Evolutionary conservation across 2,329 filamentous ascomycete genomes (phyloP).

Genomic region (Ceratocystis harringtonii): DNA sequence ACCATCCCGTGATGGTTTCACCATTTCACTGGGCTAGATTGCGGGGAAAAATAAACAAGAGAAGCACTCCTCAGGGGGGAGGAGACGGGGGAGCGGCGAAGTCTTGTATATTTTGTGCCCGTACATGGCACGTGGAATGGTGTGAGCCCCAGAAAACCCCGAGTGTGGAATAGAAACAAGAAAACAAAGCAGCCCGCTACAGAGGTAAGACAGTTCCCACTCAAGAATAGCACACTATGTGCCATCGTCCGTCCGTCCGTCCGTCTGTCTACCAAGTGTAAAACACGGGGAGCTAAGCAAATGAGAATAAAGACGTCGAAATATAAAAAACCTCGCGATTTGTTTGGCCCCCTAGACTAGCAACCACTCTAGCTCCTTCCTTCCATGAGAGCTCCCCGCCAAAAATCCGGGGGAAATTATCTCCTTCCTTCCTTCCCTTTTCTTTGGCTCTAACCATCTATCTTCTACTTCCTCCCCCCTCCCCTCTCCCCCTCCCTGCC

Average conservation of each 20-base stretch:
- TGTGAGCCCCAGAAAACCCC: too few species aligned
- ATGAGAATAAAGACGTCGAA: not conserved
- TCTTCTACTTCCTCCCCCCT: not conserved
- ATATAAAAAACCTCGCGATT: not conserved
- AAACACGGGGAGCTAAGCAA: not conserved
- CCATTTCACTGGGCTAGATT: not conserved
- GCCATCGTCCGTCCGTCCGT: not conserved
- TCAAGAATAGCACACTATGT: too few species aligned
- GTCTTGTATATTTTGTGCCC: not conserved
- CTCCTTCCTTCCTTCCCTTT: not conserved
- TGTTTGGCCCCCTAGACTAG: not conserved
- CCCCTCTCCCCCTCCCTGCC: not conserved
- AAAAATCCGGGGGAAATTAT: slow-evolving; percentile 2
- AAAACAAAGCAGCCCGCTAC: not conserved
- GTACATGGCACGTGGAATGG: too few species aligned
- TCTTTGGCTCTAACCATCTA: not conserved
- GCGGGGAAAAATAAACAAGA: not conserved
- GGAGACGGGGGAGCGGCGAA: not conserved
- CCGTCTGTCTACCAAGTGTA: too few species aligned
- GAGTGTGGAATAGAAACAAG: too few species aligned
- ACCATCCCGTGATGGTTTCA: slow-evolving; percentile 5
- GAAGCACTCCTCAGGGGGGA: not conserved
- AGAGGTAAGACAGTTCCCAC: not conserved
- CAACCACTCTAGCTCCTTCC: not conserved
- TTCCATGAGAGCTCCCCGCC: not conserved